Conservation (phyloP, 257 asterid species). For the Solanum piurae region DNA sequence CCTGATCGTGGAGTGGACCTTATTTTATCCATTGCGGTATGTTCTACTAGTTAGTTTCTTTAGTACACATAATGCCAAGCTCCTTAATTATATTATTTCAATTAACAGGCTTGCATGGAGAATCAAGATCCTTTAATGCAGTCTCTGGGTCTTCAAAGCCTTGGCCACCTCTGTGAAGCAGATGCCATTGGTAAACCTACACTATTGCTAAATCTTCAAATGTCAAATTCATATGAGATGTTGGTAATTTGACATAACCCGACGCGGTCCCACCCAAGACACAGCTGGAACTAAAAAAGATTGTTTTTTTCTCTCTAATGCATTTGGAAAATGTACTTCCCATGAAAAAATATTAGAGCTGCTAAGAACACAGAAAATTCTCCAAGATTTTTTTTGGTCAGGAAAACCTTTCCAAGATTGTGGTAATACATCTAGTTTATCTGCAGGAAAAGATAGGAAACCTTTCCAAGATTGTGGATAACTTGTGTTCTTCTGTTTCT, state of each 20-base stretch:
- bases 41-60: constrained; percentile 16
- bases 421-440: background rate
- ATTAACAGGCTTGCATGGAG: constrained; percentile 76
- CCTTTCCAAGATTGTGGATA: background rate
- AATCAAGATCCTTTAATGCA: constrained; percentile 61
- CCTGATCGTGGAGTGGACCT: constrained; percentile 99
- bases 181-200: constrained; percentile 70
- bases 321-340: background rate
- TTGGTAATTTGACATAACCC: background rate
- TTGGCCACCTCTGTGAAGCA: constrained; percentile 94
- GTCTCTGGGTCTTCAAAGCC: constrained; percentile 83
- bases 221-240: background rate
- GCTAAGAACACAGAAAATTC: background rate
- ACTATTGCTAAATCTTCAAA: background rate
- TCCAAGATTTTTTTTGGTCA: background rate
- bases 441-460: background rate
- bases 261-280: background rate
- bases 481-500: background rate
- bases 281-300: background rate
- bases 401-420: background rate
- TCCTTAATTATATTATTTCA: constrained; percentile 18
- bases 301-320: background rate
- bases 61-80: constrained; percentile 13
- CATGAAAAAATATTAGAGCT: background rate
- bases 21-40: constrained; percentile 85